A percentile compares a stretch with the other conserved stretches of the same genome.
Evolutionary conservation across 768 basidiomycete genomes (phyloP).

Genomic region (Ramaria sp.): DNA sequence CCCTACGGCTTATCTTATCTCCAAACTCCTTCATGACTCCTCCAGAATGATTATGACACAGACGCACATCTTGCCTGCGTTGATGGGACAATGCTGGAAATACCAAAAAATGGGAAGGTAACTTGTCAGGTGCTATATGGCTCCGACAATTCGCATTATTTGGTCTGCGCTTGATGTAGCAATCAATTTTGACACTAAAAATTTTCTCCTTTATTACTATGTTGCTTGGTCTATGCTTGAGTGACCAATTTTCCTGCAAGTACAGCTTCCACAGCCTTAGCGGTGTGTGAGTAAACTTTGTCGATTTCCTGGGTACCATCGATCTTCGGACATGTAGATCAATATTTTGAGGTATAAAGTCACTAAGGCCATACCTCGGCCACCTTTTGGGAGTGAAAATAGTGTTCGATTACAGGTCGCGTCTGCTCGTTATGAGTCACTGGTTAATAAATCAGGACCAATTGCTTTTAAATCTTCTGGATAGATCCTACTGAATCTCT

Average conservation of each 20-base stretch:
- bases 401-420: conserved; percentile 90
- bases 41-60: conserved; percentile 47
- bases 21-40: conserved; percentile 2
- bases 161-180: conserved; percentile 2
- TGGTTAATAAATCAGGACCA: conserved; percentile 16
- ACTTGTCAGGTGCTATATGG: conserved; percentile 27
- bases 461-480: background rate
- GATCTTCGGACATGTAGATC: conserved; percentile 33
- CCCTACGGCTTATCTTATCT: conserved; percentile 10
- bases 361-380: conserved; percentile 49
- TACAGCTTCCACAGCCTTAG: conserved; percentile 39
- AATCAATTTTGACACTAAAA: background rate
- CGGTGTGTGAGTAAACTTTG: conserved; percentile 55
- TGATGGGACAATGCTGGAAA: conserved; percentile 63
- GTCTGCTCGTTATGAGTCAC: conserved; percentile 80
- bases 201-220: background rate
- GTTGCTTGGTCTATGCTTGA: too few species aligned
- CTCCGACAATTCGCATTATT: background rate
- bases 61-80: conserved; percentile 65
- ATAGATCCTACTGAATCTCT: conserved; percentile 73
- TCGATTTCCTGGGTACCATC: conserved; percentile 60
- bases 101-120: conserved; percentile 50
- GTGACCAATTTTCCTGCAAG: conserved; percentile 24
- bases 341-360: background rate
- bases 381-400: conserved; percentile 55